Conservation (phyloP, 2,329 filamentous ascomycete genomes). For the Trichoderma arundinaceum region DNA sequence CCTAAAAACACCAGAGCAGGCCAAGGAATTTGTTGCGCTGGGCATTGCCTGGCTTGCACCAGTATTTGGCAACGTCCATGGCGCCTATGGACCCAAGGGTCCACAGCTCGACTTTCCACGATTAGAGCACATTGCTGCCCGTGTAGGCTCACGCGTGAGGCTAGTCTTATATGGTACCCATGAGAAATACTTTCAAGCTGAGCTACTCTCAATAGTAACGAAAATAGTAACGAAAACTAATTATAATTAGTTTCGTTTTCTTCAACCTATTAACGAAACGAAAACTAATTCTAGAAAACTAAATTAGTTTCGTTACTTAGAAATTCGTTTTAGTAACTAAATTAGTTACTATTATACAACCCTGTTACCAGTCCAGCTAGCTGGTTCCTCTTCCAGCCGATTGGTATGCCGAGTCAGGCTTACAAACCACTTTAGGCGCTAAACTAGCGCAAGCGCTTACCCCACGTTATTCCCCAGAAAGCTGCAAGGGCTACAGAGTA, state of each 20-base stretch:
- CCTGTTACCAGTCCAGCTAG: no score
- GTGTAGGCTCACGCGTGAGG: neutral
- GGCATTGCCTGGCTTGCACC: neutral
- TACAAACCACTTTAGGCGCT: neutral
- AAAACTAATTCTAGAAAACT: no score
- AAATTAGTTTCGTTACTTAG: no score
- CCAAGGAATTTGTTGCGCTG: neutral
- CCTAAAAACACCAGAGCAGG: neutral
- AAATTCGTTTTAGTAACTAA: no score
- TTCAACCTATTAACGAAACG: no score
- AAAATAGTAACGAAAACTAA: no score
- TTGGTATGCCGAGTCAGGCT: neutral
- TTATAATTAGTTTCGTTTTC: no score
- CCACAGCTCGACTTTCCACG: conserved; percentile 3
- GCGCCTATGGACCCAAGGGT: conserved; percentile 1
- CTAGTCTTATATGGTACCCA: neutral
- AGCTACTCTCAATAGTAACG: neutral
- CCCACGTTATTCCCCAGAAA: neutral
- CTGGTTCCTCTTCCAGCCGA: no score
- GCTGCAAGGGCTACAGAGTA: neutral
- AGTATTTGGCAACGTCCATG: neutral
- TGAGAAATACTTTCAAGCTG: neutral
- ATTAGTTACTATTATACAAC: no score
- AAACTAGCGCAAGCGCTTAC: neutral
- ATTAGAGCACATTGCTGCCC: neutral